phyloP scores from a whole-genome alignment of 345 rosid species.

The Pseudoturritis turrita region DNA sequence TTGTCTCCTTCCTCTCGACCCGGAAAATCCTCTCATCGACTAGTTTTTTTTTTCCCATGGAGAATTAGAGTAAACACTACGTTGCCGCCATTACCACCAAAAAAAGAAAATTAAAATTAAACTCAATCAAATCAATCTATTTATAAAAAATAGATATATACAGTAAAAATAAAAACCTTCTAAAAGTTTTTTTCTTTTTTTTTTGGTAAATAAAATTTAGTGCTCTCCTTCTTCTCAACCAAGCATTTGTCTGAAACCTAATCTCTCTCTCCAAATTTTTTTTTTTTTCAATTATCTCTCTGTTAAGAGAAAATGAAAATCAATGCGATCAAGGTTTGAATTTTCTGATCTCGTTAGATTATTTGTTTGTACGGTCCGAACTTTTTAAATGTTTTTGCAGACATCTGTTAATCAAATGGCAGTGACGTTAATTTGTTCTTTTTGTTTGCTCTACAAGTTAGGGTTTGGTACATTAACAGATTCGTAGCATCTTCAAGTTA shows the following conservation, averaged over 20 bases:
- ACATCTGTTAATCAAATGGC: not conserved
- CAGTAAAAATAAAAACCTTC: conserved; percentile 5
- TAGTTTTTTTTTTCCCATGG: not conserved
- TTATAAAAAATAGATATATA: conserved; percentile 9
- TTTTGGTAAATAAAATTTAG: not conserved
- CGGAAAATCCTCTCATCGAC: conserved; percentile 17
- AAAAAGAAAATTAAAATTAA: not conserved
- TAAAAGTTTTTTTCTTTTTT: not conserved
- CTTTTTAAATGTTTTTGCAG: not conserved
- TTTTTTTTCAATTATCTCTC: not conserved
- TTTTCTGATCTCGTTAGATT: not conserved
- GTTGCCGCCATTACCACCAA: not conserved
- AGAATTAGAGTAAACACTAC: not conserved
- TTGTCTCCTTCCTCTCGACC: conserved; percentile 1
- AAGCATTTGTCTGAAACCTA: conserved; percentile 12
- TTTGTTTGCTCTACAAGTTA: conserved; percentile 14
- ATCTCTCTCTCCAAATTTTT: not conserved
- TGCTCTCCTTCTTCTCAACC: conserved; percentile 15
- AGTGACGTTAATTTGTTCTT: not conserved
- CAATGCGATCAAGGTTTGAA: conserved; percentile 6
- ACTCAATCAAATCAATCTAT: not conserved
- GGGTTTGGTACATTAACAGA: not conserved
- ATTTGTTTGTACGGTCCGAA: not conserved
- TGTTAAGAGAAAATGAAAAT: not conserved
- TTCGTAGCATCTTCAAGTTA: not conserved